phyloP scores from a whole-genome alignment of 2,329 filamentous ascomycete species.

The Fusarium algeriense region DNA sequence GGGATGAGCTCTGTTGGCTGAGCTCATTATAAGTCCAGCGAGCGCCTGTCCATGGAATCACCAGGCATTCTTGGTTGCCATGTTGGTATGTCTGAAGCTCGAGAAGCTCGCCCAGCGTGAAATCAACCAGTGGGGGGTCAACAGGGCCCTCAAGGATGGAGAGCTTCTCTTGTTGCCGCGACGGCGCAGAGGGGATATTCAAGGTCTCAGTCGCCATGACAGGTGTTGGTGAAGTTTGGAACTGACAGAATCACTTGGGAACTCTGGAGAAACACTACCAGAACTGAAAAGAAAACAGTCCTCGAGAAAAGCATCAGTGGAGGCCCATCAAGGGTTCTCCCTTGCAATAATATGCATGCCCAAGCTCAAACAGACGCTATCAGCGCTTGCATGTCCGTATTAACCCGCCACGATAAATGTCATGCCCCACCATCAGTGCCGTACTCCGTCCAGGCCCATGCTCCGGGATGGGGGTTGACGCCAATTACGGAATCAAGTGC shows the following conservation, averaged over 20 bases:
- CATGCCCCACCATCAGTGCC: slow-evolving; percentile 40
- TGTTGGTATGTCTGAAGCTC: slow-evolving; percentile 77
- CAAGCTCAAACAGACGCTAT: slow-evolving; percentile 32
- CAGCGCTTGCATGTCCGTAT: slow-evolving; percentile 38
- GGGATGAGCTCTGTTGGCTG: slow-evolving; percentile 69
- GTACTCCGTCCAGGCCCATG: slow-evolving; percentile 37
- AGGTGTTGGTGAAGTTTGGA: slow-evolving; percentile 5
- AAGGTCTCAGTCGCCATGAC: slow-evolving; percentile 50
- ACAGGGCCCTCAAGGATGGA: slow-evolving; percentile 76
- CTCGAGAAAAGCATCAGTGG: slow-evolving; percentile 3
- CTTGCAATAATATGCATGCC: slow-evolving; percentile 33
- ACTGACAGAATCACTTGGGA: not conserved
- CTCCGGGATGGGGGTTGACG: slow-evolving; percentile 25
- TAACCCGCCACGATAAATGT: slow-evolving; percentile 35
- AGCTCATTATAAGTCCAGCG: slow-evolving; percentile 79
- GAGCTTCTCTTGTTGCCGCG: slow-evolving; percentile 54
- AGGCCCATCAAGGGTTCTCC: slow-evolving; percentile 24
- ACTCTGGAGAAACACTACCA: not conserved
- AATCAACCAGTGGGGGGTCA: slow-evolving; percentile 75
- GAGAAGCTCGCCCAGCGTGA: slow-evolving; percentile 79
- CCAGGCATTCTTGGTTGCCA: slow-evolving; percentile 74
- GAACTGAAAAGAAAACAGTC: slow-evolving; percentile 1
- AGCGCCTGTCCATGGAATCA: slow-evolving; percentile 81
- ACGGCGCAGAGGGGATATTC: slow-evolving; percentile 46
- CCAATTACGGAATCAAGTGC: slow-evolving; percentile 32